These are phyloP conservation scores for Fusarium hainanense DNA, from an alignment of 2,329 filamentous ascomycete genomes.

Conservation along the genomic window DNA sequence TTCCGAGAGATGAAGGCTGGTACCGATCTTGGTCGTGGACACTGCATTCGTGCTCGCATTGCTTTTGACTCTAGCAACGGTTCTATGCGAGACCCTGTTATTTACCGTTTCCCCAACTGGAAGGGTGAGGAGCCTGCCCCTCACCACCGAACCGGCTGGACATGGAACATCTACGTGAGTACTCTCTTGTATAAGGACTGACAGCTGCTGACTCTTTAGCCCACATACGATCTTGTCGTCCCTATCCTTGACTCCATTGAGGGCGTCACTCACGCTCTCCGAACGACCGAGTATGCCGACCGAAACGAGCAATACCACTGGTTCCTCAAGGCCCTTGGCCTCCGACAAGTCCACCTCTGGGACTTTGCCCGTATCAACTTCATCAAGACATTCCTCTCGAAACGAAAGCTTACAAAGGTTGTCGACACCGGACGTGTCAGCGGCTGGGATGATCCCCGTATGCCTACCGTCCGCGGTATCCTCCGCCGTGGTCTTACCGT, in stretches of 20 bases:
- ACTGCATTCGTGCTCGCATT: constrained; percentile 96
- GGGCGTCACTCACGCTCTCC: constrained; percentile 84
- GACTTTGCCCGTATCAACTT: constrained; percentile 89
- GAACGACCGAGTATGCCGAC: constrained; percentile 89
- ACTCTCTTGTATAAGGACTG: no score
- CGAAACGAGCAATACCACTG: constrained; percentile 88
- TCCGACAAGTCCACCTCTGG: constrained; percentile 85
- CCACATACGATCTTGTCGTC: constrained; percentile 88
- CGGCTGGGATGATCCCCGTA: constrained; percentile 88
- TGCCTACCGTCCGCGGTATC: constrained; percentile 86
- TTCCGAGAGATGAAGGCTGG: constrained; percentile 96
- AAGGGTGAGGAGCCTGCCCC: constrained; percentile 56
- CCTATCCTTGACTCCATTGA: constrained; percentile 84
- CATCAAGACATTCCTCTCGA: constrained; percentile 82
- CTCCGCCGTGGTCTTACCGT: constrained; percentile 83
- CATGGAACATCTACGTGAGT: constrained; percentile 79
- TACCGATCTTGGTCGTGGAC: constrained; percentile 79
- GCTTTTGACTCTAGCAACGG: constrained; percentile 93
- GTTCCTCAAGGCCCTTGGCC: constrained; percentile 79
- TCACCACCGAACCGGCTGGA: constrained; percentile 82
- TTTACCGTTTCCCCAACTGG: constrained; percentile 87
- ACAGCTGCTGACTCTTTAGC: constrained; percentile 45
- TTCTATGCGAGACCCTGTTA: constrained; percentile 94
- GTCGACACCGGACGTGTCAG: constrained; percentile 80
- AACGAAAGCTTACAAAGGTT: constrained; percentile 86